phyloP scores from a whole-genome alignment of 345 rosid genomes.

The Gossypium sturtianum region DNA sequence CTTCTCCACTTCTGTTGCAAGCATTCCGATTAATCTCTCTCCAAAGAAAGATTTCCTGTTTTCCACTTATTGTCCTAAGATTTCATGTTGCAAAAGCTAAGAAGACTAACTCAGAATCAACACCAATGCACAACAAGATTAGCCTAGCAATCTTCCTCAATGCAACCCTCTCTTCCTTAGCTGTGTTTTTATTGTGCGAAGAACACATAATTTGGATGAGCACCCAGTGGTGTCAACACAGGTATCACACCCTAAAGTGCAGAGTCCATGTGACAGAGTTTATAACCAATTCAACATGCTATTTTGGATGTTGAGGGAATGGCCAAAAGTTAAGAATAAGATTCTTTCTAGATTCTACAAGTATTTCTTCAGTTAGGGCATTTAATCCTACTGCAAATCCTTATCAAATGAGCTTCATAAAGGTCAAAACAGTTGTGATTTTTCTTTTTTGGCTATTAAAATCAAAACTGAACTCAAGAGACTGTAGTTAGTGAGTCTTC shows the following conservation, averaged over 20 bases:
- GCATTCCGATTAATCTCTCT: neutral
- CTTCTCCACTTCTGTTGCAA: neutral
- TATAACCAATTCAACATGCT: neutral
- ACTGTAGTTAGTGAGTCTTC: neutral
- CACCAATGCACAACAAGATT: neutral
- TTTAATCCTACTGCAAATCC: neutral
- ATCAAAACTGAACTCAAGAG: neutral
- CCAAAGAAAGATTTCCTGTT: neutral
- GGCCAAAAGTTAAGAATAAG: neutral
- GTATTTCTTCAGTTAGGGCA: neutral
- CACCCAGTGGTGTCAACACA: neutral
- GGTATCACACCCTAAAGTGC: neutral
- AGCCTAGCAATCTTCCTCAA: neutral
- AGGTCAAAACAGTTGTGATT: neutral
- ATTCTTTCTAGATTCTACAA: neutral
- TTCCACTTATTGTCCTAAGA: neutral
- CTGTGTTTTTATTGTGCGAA: neutral
- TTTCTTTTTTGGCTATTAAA: neutral
- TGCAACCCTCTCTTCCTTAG: neutral
- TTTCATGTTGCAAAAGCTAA: neutral
- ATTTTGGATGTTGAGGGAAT: neutral
- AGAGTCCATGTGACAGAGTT: neutral
- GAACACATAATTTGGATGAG: neutral
- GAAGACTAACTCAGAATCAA: neutral
- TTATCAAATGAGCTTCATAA: neutral